Base-by-base conservation (phyloP, 106 monocot species). In the Posidonia australis region DNA sequence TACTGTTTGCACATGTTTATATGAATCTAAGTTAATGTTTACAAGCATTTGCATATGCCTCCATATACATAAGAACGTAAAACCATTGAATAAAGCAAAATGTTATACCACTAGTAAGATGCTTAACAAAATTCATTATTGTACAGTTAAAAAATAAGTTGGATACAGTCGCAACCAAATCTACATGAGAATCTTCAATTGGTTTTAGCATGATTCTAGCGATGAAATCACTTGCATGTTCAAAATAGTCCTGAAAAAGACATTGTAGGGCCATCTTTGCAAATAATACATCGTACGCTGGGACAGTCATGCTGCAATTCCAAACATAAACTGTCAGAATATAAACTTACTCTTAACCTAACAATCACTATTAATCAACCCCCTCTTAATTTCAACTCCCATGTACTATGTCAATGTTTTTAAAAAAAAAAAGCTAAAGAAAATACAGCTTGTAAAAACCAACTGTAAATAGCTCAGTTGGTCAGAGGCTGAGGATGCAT, bases 231-330 rank as follows among this genome's bases (percentile, higher is more conserved):
- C 79, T 71, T 18, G 84, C 72, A 55, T 82, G 72, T 44, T 96
- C 94, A 41, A 96, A 80, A 46, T 96, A 96, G 47, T 96, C 94
- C 53, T 90, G 78, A 62, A 90, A 90, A 62, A 96, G 90, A 67
- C 84, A 82, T 5, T 60, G 76, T 55, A 87, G 58, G 3, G 87
- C 83, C 32, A 96, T 74, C 67, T 96, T 96, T 55, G 82, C 90
- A 69, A 96, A 96, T 51, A 96, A 65, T 54, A 87, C 60, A n/a
- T 96, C 94, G 73, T 90, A 90, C 43, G 94, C 90, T 17, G 94
- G 86, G 46, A 82, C 80, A 63, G 86, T 36, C 90, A 96, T 96
- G 74, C 90, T 96, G 81, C 29, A 31, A 29, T 43, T 53, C 31
- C 54, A 62, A 43, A 62, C 11, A 58, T 26, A 58, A 58, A 61